Base-by-base conservation (phyloP, 225 moss, liverwort and hornwort species). In the Rhytidiadelphus loreus region DNA sequence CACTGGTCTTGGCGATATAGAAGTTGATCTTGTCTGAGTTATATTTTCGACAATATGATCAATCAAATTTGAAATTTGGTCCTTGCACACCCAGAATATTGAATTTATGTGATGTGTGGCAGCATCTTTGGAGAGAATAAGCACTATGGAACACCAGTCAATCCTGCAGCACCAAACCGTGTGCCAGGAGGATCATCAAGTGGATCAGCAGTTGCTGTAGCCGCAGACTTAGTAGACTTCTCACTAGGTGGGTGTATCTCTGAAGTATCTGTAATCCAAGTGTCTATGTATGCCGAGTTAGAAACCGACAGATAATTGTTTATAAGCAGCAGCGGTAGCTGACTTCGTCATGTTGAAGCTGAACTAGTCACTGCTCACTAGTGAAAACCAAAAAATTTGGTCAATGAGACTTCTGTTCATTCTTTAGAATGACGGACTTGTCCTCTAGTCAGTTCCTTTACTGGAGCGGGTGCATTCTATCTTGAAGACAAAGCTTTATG, bases 151-250 rank as follows among this genome's bases (percentile, higher is more conserved):
- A 96, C 97, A 82, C 97, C 99, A 59, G 92, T 96, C 28, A 99
- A 99, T 89, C 97, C 99, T 87, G 97, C 94, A 71, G 98, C 96
- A 82, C 95, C 96, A 20, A 90, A 90, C 48, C 93, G 97, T 66
- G 80, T 97, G 73, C 97, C 99, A 22, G 99, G 99, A 90, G 99
- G 99, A 63, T 99, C 99, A 33, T 96, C 99, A 52, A 96, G 97
- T 89, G 99, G 99, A 44, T 99, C 99, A 86, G 99, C 94, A 81
- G 99, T 97, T 90, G 97, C 97, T 79, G 99, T 99, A 65, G 97
- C 97, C n/a, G 96, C 96, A 64, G 95, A 95, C 78, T 86, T 93
- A 17, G 96, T 96, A 82, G 97, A 99, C 89, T 99, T 99, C 90
- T 91, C 97, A 48, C 88, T 98, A 85, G 98, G 98, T 98, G 52